A percentile compares a stretch with the other conserved stretches of the same genome.
phyloP scores from a whole-genome alignment of 2,329 filamentous ascomycete species.

The Cercospora sesami region DNA sequence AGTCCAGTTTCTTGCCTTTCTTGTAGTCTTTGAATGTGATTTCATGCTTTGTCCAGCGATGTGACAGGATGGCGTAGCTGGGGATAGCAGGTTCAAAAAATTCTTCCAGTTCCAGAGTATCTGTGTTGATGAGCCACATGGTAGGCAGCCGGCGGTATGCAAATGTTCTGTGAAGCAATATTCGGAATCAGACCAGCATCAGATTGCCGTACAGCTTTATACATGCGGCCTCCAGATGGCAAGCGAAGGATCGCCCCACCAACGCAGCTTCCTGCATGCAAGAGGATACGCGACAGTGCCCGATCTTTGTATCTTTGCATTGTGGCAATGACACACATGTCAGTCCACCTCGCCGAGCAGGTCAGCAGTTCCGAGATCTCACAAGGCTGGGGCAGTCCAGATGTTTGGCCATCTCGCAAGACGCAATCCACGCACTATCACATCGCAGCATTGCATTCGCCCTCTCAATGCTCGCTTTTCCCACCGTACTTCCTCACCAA shows the following conservation, averaged over 20 bases:
- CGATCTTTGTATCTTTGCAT: background rate
- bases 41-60: slow-evolving; percentile 14
- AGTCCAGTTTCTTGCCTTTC: background rate
- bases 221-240: background rate
- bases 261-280: background rate
- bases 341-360: background rate
- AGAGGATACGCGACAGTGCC: background rate
- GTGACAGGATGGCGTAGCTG: slow-evolving; percentile 9
- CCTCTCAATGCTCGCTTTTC: slow-evolving; percentile 17
- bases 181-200: background rate
- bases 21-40: slow-evolving; percentile 5
- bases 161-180: background rate
- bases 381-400: background rate
- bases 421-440: background rate
- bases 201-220: background rate
- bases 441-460: background rate
- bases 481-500: slow-evolving; percentile 69
- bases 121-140: slow-evolving; percentile 14
- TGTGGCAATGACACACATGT: background rate
- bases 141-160: background rate
- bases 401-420: background rate
- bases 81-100: slow-evolving; percentile 6
- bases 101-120: slow-evolving; percentile 8
- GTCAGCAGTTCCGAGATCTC: background rate
- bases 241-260: slow-evolving; percentile 4